A percentile compares a stretch with the other conserved stretches of the same genome.
phyloP scores from a whole-genome alignment of 495 filamentous ascomycete genomes.

The Amniculicola lignicola region DNA sequence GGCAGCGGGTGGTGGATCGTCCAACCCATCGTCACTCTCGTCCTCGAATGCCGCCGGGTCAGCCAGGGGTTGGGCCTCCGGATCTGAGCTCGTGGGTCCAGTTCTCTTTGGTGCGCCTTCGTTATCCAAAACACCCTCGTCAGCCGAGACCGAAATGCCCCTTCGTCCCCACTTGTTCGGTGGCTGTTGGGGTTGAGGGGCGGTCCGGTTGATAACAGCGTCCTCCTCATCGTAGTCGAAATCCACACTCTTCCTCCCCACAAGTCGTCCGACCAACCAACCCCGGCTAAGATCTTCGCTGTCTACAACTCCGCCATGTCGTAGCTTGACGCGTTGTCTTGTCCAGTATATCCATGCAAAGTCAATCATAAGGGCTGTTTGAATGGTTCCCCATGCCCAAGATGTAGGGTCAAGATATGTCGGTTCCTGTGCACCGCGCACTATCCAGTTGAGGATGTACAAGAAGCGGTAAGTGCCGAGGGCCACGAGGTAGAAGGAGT shows the following conservation, averaged over 20 bases:
- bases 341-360: constrained; percentile 97
- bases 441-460: constrained; percentile 91
- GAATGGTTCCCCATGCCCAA: constrained; percentile 80
- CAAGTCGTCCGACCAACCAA: constrained; percentile 61
- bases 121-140: constrained; percentile 64
- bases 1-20: constrained; percentile 11
- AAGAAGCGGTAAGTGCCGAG: constrained; percentile 86
- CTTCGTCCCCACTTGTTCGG: constrained; percentile 68
- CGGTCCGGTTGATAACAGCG: constrained; percentile 4
- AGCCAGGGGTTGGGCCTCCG: constrained; percentile 30
- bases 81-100: constrained; percentile 10
- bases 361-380: constrained; percentile 88
- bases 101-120: constrained; percentile 17
- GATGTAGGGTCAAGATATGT: constrained; percentile 66
- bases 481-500: constrained; percentile 86
- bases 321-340: constrained; percentile 88
- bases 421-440: constrained; percentile 56
- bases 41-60: constrained; percentile 38
- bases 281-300: constrained; percentile 80
- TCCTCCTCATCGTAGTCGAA: constrained; percentile 34
- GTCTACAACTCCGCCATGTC: constrained; percentile 88
- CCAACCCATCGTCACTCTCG: constrained; percentile 23
- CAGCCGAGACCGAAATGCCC: constrained; percentile 77
- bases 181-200: constrained; percentile 22
- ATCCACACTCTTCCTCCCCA: constrained; percentile 37